A percentile compares a stretch with the other conserved stretches of the same genome.
Conservation (phyloP, 2,329 filamentous ascomycete genomes). For the Graphilbum sp. region DNA sequence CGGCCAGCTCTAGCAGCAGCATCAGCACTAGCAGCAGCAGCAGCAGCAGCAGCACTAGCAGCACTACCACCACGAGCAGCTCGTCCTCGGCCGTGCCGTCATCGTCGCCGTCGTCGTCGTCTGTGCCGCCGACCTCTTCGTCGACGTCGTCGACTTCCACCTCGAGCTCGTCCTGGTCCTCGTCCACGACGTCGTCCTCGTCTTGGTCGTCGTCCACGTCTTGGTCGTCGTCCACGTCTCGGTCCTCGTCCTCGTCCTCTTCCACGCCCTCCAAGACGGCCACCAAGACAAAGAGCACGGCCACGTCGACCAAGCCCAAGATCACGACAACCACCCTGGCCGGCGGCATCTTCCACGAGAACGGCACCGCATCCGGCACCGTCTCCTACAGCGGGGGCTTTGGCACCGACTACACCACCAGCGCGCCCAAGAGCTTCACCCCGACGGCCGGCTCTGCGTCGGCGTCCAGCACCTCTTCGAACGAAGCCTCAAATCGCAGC, state of each 20-base stretch:
- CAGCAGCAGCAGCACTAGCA: neutral
- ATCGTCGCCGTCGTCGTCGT: constrained; percentile 12
- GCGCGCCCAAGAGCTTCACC: constrained; percentile 1
- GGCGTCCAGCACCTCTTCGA: constrained; percentile 14
- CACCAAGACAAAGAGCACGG: constrained; percentile 5
- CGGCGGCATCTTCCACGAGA: constrained; percentile 39
- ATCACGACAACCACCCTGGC: constrained; percentile 12
- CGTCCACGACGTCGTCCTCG: constrained; percentile 8
- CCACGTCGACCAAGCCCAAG: constrained; percentile 3
- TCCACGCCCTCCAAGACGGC: constrained; percentile 9
- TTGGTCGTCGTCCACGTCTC: constrained; percentile 12
- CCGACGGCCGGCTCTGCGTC: constrained; percentile 9
- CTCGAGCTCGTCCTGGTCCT: constrained; percentile 9
- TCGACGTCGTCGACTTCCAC: constrained; percentile 6
- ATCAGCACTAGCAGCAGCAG: constrained; percentile 2
- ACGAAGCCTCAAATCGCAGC: constrained; percentile 25
- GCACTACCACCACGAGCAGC: constrained; percentile 3
- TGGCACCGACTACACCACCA: neutral
- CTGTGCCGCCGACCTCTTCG: constrained; percentile 1
- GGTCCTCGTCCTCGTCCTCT: constrained; percentile 14
- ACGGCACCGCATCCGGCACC: constrained; percentile 13
- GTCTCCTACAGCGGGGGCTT: constrained; percentile 4
- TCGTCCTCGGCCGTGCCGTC: constrained; percentile 6
- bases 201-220: constrained; percentile 11
- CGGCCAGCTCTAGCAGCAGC: neutral